Base-by-base conservation (phyloP, 2,329 filamentous ascomycete species). In the Bimuria novae-zelandiae region DNA sequence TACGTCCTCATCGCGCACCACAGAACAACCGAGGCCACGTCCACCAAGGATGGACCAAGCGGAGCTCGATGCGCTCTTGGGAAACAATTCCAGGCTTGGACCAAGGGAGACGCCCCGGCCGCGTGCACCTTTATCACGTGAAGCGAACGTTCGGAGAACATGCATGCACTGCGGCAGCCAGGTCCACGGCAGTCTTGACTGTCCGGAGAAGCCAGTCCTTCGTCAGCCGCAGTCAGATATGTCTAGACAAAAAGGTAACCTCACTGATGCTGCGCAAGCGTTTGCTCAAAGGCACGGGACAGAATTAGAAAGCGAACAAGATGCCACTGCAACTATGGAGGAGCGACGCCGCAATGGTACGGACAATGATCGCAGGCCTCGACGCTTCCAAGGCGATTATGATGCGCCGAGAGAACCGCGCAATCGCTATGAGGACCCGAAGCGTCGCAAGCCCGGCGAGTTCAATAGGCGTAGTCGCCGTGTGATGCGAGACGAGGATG, bases 381-480 rank as follows among this genome's bases (percentile, higher is more conserved):
- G 47, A 37, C 61, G 63, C n/a, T 72, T 72, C 30, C 60, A 55
- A 7, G 54, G 64, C 21, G 61, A 60, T 0, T 61, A 67, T 2
- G 62, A 66, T 4, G 32, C 29, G 7, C 54, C 60, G 4, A 46
- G 23, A 3, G 59, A 62, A 16, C 54, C 51, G 21, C 63, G 56
- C 40, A 70, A 71, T 23, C 63, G 64, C 19, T 72, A 68, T 44
- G 64, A 72, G 33, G 57, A 71, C 49, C 68, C 69, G n/a, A 59
- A 61, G 52, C 62, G 58, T 40, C 68, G 70, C 5, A 58, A 51
- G 23, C 55, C 52, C 21, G 59, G 57, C n/a, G 35, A 50, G 42
- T 55, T 41, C 17, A 55, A 57, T 33, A 53, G 59, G 37, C 54
- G 48, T 25, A 51, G 52, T 19, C 50, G 42, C 29, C 61, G 68